Evolutionary conservation across 2,329 filamentous ascomycete species (phyloP), one percentile per base, ranked within the genome.

Genomic region (Aspergillus sp.): DNA sequence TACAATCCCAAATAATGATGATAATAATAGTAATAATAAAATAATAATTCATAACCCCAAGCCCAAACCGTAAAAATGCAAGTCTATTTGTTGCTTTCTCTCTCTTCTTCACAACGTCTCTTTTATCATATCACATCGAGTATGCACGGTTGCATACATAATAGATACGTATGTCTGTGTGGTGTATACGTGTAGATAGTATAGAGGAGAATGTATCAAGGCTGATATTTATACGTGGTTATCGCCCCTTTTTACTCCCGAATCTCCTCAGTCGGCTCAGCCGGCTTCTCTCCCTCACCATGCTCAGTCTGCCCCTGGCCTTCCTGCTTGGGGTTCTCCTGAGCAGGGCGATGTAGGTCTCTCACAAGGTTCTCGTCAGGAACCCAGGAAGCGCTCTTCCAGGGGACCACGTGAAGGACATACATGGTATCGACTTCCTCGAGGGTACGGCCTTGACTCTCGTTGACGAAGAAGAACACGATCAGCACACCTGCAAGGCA

Each of bases 401-500:
- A 84, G 0, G 88, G 86, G 62, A 77, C 83, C 17, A 90, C 85
- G 24, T 77, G 76, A 49, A 87, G 78, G 36, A 90, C 79, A 63
- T 91, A 92, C 87, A 90, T 89, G 48, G 85, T 88, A 66, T 93
- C 90, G 55, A 93, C 89, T 71, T 93, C 89, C 75, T 93, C 90
- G 1, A 93, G 80, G 0, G 85, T 87, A 5, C 89, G 83, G 52
- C 87, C 89, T 68, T 89, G 86, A 45, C 84, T 86, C 70, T 93
- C 89, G 55, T 89, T 85, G 52, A 92, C 83, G 71, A 91, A 91
- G 75, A 93, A 89, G 77, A 88, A 93, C 30, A 92, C 87, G 12
- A 91, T 73, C 0, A 85, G 62, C 0, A 85, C 83, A 0, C 83
- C 88, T 0, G 83, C 77, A 17, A 90, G 76, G 66, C 89, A 90